These are phyloP conservation scores for Austroboletus novae-zelandiae DNA, from an alignment of 1,284 basidiomycete species.

Conservation along the genomic window DNA sequence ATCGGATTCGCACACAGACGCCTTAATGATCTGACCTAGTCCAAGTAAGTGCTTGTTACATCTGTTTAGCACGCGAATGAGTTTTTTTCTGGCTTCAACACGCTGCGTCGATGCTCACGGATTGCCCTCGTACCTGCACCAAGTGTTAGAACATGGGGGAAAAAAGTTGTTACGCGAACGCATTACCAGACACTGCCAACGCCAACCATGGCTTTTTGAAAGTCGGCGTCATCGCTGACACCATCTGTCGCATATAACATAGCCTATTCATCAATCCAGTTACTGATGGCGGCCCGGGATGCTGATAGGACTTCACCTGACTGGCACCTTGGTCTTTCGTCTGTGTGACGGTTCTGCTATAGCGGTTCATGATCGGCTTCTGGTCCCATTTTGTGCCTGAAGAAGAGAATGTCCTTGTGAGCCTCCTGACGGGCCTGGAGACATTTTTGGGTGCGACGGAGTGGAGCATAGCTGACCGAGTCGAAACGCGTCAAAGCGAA, in stretches of 20 bases:
- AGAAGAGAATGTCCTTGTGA: constrained; percentile 41
- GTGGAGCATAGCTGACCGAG: constrained; percentile 19
- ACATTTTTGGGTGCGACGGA: constrained; percentile 17
- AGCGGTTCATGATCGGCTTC: constrained; percentile 72
- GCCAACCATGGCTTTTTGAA: constrained; percentile 94
- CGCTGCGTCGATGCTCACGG: constrained; percentile 52
- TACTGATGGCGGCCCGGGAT: background rate
- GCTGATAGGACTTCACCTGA: constrained; percentile 55
- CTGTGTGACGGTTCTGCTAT: constrained; percentile 81
- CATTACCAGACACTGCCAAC: constrained; percentile 91
- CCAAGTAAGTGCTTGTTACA: constrained; percentile 91
- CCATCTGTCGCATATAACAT: constrained; percentile 97
- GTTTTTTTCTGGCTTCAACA: background rate
- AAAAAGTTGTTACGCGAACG: background rate
- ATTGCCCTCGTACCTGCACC: constrained; percentile 82
- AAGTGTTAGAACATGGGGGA: constrained; percentile 11
- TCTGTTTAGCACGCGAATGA: constrained; percentile 40
- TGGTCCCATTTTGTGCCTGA: constrained; percentile 42
- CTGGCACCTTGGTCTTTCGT: constrained; percentile 93
- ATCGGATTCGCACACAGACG: constrained; percentile 70
- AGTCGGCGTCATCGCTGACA: constrained; percentile 73
- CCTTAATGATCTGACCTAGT: constrained; percentile 86
- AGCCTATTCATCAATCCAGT: constrained; percentile 50
- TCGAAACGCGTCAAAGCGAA: background rate
- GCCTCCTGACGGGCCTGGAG: constrained; percentile 16